A percentile compares a stretch with the other conserved stretches of the same genome.
phyloP scores from a whole-genome alignment of 345 rosid species.

The Punica granatum region DNA sequence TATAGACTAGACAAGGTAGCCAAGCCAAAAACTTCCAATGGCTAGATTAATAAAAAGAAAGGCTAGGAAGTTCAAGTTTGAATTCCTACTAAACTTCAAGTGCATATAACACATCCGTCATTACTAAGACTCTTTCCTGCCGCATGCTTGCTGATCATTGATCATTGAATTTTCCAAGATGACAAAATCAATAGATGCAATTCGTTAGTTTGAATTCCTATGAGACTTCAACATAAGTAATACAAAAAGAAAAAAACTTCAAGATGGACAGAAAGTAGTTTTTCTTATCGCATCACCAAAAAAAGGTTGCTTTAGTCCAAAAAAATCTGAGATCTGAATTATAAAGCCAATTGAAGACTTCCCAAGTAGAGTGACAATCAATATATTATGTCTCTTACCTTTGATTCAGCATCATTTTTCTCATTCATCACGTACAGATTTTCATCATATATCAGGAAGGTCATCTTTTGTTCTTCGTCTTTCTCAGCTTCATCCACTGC shows the following conservation, averaged over 20 bases:
- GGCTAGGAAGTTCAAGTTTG: neutral
- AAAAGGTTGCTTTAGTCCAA: neutral
- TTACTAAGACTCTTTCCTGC: neutral
- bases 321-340: neutral
- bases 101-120: neutral
- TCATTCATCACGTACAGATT: constrained; percentile 49
- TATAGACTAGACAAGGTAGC: neutral
- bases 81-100: neutral
- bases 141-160: neutral
- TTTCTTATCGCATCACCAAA: neutral
- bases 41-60: neutral
- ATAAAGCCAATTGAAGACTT: neutral
- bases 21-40: neutral
- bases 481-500: constrained; percentile 53
- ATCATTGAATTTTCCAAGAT: neutral
- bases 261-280: neutral
- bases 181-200: neutral
- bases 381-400: constrained; percentile 35
- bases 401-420: constrained; percentile 69
- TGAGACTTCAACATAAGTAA: too few relatives aligned
- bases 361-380: constrained; percentile 4
- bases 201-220: neutral
- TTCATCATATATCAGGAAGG: constrained; percentile 60
- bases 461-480: constrained; percentile 54
- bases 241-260: too few relatives aligned